These are phyloP conservation scores for Thelephora ganbajun DNA, from an alignment of 768 basidiomycete genomes.

Conservation along the genomic window DNA sequence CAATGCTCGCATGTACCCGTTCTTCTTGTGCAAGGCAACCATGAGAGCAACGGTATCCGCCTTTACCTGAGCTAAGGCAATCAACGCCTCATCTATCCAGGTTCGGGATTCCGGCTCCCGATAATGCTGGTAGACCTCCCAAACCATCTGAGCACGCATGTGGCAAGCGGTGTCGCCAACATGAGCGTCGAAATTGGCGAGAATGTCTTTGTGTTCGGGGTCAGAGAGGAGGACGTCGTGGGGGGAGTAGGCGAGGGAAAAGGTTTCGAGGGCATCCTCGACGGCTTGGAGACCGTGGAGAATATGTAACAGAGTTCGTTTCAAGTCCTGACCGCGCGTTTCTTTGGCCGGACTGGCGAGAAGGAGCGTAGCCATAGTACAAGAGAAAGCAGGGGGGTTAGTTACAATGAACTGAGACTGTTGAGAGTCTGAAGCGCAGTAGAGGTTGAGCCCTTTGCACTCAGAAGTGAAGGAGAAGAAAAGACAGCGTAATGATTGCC, in stretches of 20 bases:
- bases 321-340: background rate
- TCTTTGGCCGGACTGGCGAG: background rate
- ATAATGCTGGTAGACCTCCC: background rate
- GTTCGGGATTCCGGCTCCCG: background rate
- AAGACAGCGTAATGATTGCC: no score
- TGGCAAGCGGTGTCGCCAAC: background rate
- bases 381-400: background rate
- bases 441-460: no score
- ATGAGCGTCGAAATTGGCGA: background rate
- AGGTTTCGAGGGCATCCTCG: background rate
- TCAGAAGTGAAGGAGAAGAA: no score
- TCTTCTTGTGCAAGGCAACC: background rate
- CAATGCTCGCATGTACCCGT: background rate
- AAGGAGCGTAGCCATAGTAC: background rate
- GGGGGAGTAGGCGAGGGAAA: background rate
- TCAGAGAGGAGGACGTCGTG: background rate
- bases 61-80: background rate
- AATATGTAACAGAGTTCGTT: background rate
- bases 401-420: no score
- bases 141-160: background rate
- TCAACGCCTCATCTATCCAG: background rate
- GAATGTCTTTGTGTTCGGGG: background rate
- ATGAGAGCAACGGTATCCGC: background rate
- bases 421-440: no score
- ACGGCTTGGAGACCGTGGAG: background rate